Percentiles rank a stretch among this genome's conserved stretches.
Evolutionary conservation across 2,329 filamentous ascomycete genomes (phyloP).

Genomic region (Simplicillium sp.): DNA sequence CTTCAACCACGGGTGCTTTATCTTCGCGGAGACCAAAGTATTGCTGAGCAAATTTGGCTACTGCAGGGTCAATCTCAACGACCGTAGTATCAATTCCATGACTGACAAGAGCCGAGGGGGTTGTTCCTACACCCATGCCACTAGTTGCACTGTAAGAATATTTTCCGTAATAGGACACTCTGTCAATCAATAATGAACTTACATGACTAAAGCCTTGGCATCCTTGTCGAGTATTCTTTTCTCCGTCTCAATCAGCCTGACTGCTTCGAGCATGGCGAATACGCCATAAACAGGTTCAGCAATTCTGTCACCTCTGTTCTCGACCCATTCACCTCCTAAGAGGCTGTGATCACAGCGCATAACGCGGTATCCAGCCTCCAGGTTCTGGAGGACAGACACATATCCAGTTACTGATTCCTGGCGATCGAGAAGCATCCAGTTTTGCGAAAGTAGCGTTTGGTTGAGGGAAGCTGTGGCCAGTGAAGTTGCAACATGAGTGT

Average conservation of each 20-base stretch:
- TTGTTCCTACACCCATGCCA: slow-evolving; percentile 87
- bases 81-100: slow-evolving; percentile 91
- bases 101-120: slow-evolving; percentile 73
- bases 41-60: slow-evolving; percentile 71
- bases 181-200: slow-evolving; percentile 24
- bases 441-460: slow-evolving; percentile 49
- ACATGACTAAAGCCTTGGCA: slow-evolving; percentile 79
- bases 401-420: slow-evolving; percentile 86
- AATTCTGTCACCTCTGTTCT: slow-evolving; percentile 41
- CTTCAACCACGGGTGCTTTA: slow-evolving; percentile 70
- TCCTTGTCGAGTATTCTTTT: slow-evolving; percentile 48
- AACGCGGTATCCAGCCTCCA: slow-evolving; percentile 61
- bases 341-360: slow-evolving; percentile 93
- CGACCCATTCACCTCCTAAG: slow-evolving; percentile 83
- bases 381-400: slow-evolving; percentile 77
- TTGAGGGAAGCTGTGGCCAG: slow-evolving; percentile 56
- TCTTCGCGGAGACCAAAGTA: slow-evolving; percentile 75
- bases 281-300: slow-evolving; percentile 89
- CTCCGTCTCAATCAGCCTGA: slow-evolving; percentile 63
- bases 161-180: slow-evolving; percentile 2
- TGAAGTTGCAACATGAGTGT: slow-evolving; percentile 61
- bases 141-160: slow-evolving; percentile 28
- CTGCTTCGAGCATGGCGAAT: slow-evolving; percentile 92
- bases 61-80: slow-evolving; percentile 86
- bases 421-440: slow-evolving; percentile 71